Evolutionary conservation across 164 flowering plant genomes (phyloP), one percentile per base, ranked within the genome.

Genomic region (Magnolia kwangsiensis): DNA sequence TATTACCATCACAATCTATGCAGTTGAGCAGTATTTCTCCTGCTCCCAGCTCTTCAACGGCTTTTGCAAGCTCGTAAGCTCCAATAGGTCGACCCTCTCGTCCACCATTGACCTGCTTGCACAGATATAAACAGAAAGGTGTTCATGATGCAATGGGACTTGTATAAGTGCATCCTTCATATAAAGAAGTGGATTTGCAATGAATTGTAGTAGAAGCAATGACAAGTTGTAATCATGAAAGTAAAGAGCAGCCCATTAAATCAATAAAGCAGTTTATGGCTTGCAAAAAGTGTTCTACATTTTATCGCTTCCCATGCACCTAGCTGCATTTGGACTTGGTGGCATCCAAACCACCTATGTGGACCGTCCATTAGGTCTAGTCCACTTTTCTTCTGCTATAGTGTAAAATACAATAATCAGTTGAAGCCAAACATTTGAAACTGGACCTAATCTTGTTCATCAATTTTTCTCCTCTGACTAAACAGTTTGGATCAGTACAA

Each of bases 1-100:
- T 18, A 27, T 81, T 82, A 96, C 99, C 99, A 87, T 96, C 99
- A 87, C 98, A 96, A 71, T 96, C 98, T 51, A 96, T 96, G 88
- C 98, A 96, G 78, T 96, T 96, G 0, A 96, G 89, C 69, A 96
- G 83, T 81, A 96, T 92, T 86, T 96, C 99, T 77, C 98, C 99
- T 76, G 99, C 97, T 72, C 98, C 99, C n/a, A 96, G 85, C 77
- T 91, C 96, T 83, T 94, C 97, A 73, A 94, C 99, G 51, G 98
- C 98, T 84, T 92, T 92, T 24, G 99, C 97, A 87, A 96, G 97
- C 84, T 96, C 98, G 85, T 90, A 94, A 31, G 99, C 99, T 75
- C 99, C 99, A 86, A 94, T 92, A 58, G 93, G 95, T 65, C 98
- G 90, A 75, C 94, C 99, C 83, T 92, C 99, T 82, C 99, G 84